A percentile compares a stretch with the other conserved stretches of the same genome.
phyloP scores from a whole-genome alignment of 768 basidiomycete species.

The Porphyrellus cyaneotinctus region DNA sequence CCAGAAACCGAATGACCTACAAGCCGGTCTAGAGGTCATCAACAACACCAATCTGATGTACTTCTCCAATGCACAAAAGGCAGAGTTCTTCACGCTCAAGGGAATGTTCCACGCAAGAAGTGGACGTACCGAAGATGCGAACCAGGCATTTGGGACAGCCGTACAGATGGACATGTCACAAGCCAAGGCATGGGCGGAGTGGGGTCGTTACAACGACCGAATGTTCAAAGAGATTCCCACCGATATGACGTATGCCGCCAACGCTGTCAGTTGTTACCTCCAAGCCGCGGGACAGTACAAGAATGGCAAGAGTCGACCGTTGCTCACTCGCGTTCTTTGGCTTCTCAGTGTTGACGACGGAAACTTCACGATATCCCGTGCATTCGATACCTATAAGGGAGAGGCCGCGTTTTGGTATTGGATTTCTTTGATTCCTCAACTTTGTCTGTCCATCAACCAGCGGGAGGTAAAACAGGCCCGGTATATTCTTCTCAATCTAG shows the following conservation, averaged over 20 bases:
- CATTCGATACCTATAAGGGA: slow-evolving; percentile 94
- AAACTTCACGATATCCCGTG: slow-evolving; percentile 63
- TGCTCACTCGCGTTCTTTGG: slow-evolving; percentile 94
- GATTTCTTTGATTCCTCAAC: slow-evolving; percentile 95
- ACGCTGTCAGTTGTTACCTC: slow-evolving; percentile 95
- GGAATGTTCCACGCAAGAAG: slow-evolving; percentile 96
- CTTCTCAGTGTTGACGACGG: slow-evolving; percentile 88
- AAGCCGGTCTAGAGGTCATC: slow-evolving; percentile 95
- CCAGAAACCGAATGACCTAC: slow-evolving; percentile 89
- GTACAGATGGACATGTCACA: slow-evolving; percentile 94
- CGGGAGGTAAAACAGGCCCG: slow-evolving; percentile 92
- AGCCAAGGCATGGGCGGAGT: slow-evolving; percentile 98
- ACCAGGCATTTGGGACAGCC: slow-evolving; percentile 87
- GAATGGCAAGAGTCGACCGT: slow-evolving; percentile 84
- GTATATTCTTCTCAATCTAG: slow-evolving; percentile 82
- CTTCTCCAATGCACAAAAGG: slow-evolving; percentile 91
- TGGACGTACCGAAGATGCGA: slow-evolving; percentile 84
- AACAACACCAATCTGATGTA: slow-evolving; percentile 99
- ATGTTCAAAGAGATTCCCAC: slow-evolving; percentile 84
- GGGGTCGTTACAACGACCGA: slow-evolving; percentile 91
- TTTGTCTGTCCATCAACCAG: slow-evolving; percentile 84
- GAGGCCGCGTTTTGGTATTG: slow-evolving; percentile 98
- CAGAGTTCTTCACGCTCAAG: slow-evolving; percentile 97
- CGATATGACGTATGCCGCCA: slow-evolving; percentile 74
- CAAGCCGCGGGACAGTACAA: slow-evolving; percentile 97